Evolutionary conservation across 1,139 yeast genomes (phyloP).

Genomic region (Yamadazyma friedrichii): DNA sequence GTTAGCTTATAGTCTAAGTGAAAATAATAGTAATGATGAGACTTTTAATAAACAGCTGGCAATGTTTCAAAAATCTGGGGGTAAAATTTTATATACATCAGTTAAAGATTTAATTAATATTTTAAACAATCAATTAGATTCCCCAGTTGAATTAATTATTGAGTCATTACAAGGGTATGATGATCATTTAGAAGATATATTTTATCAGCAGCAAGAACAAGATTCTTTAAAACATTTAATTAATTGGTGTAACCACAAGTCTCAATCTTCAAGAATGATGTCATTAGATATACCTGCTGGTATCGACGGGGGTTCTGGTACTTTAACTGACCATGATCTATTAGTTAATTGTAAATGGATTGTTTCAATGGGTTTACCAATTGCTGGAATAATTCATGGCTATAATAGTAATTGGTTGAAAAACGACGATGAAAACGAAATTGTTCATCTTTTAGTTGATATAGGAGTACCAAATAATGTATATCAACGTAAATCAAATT

Average conservation of each 20-base stretch:
- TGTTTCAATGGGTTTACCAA: constrained; percentile 72
- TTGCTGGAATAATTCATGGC: constrained; percentile 63
- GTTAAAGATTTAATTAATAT: constrained; percentile 30
- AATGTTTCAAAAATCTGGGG: constrained; percentile 51
- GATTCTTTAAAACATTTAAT: constrained; percentile 37
- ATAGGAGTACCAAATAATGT: constrained; percentile 65
- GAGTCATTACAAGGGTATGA: constrained; percentile 88
- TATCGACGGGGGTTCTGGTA: constrained; percentile 81
- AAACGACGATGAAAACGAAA: constrained; percentile 26
- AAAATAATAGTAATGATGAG: constrained; percentile 28
- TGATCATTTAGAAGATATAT: constrained; percentile 55
- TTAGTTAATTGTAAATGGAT: constrained; percentile 49
- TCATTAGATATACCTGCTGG: constrained; percentile 86
- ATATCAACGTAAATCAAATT: constrained; percentile 36
- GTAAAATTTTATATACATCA: constrained; percentile 39
- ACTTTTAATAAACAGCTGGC: constrained; percentile 45
- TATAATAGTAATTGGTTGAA: constrained; percentile 44
- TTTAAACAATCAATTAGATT: constrained; percentile 48
- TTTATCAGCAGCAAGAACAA: constrained; percentile 40
- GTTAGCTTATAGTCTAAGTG: constrained; percentile 51
- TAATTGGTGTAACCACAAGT: constrained; percentile 67
- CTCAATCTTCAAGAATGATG: constrained; percentile 48
- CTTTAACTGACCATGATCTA: constrained; percentile 32
- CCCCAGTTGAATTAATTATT: constrained; percentile 74
- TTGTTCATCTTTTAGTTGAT: constrained; percentile 61